Base-by-base conservation (phyloP, 495 filamentous ascomycete genomes). In the Cetradonia linearis region DNA sequence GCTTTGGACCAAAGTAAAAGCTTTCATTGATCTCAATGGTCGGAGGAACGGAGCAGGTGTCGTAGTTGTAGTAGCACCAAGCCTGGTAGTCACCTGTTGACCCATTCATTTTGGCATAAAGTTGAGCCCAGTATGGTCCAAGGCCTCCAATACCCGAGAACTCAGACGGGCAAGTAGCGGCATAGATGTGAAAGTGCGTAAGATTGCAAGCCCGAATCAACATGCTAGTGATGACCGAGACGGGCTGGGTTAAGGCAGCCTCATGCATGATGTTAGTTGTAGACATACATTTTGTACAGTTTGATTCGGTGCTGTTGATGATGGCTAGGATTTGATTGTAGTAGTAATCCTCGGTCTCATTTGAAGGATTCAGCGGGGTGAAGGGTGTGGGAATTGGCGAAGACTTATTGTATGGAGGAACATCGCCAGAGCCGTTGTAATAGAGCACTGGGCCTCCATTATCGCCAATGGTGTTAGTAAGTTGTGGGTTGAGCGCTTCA, bases 1-100 rank as follows among this genome's bases (percentile, higher is more conserved):
- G 77, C 64, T 73, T 74, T 3, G 73, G 71, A 34, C 53, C 57
- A 14, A 64, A 63, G 55, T 64, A 69, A 2, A 62, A 44, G 55
- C 53, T 63, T 47, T 69, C 67, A 50, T 69, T 55, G n/a, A 69
- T 66, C 20, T 63, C 34, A 20, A 61, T 61, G 3, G 60, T 58
- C 20, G 65, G 59, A 6, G 65, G 67, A 1, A 58, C 50, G 18
- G 57, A 42, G 58, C 67, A 69, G 9, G 63, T 56, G 62, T 67
- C 62, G 37, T 61, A 63, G 23, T 63, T 53, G 31, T 68, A 68
- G 46, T 53, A 64, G 48, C 64, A 66, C 46, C 60, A 66, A 7
- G 66, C 66, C 36, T 68, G 64, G 49, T 66, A 59, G 40, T 68
- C 66, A 27, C 66, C 66, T 2, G 66, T 68, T 13, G 55, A 59